phyloP scores from a whole-genome alignment of 176 grass and related monocot genomes.

The Zea luxurians region DNA sequence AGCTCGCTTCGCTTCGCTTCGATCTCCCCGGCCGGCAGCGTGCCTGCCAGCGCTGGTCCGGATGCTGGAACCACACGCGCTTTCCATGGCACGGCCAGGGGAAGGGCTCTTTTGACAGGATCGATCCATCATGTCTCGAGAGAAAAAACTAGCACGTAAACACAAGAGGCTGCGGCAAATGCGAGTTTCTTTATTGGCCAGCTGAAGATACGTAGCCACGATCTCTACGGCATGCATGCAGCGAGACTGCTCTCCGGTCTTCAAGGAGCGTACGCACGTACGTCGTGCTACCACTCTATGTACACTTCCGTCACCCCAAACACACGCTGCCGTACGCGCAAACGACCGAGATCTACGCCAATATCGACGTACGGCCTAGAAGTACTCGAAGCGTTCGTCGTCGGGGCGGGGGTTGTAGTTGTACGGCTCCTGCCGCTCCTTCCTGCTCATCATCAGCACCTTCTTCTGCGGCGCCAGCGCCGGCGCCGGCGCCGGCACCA shows the following conservation, averaged over 20 bases:
- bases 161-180: neutral
- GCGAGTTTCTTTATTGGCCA: neutral
- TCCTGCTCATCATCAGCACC: slow-evolving; percentile 49
- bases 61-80: neutral
- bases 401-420: slow-evolving; percentile 42
- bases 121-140: neutral
- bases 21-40: neutral
- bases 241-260: neutral
- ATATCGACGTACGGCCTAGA: slow-evolving; percentile 24
- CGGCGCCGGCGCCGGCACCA: neutral
- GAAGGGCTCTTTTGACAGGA: neutral
- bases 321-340: neutral
- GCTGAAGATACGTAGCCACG: neutral
- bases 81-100: neutral
- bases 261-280: neutral
- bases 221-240: neutral
- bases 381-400: slow-evolving; percentile 63
- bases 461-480: slow-evolving; percentile 9
- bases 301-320: slow-evolving; percentile 17
- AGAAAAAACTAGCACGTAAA: neutral
- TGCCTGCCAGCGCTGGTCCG: neutral
- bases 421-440: slow-evolving; percentile 58
- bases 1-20: slow-evolving; percentile 1
- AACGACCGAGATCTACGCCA: neutral
- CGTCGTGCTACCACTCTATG: slow-evolving; percentile 16